phyloP scores from a whole-genome alignment of 164 flowering plant genomes.

The Saururus chinensis region DNA sequence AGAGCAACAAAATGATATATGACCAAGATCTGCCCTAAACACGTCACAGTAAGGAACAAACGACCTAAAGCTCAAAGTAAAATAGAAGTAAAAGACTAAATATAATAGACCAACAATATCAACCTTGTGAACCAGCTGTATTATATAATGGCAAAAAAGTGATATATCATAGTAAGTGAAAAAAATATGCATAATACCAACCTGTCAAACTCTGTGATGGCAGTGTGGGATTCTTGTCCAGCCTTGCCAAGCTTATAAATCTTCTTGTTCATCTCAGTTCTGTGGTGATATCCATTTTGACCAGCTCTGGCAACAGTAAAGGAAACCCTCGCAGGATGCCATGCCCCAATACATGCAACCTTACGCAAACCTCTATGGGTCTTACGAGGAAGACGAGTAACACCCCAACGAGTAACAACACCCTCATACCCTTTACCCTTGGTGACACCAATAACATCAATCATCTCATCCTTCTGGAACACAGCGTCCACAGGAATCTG shows the following conservation, averaged over 20 bases:
- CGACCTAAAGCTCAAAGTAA: no score
- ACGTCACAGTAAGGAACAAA: no score
- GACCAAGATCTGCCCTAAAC: no score
- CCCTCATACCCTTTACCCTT: conserved; percentile 12
- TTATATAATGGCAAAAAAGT: no score
- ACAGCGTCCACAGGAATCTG: conserved; percentile 56
- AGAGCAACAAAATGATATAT: no score
- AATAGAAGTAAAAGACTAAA: no score
- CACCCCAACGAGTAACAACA: conserved; percentile 11
- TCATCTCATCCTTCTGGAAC: conserved; percentile 75
- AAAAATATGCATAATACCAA: background rate
- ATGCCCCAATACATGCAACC: conserved; percentile 9
- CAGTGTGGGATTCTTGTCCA: conserved; percentile 4
- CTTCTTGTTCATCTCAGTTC: conserved; percentile 10
- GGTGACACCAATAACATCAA: conserved; percentile 46
- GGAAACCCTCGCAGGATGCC: conserved; percentile 12
- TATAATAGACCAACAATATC: background rate
- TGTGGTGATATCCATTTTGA: conserved; percentile 9
- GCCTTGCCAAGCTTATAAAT: conserved; percentile 8
- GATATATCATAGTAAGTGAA: background rate
- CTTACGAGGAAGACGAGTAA: conserved; percentile 7
- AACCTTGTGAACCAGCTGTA: background rate
- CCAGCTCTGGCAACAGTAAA: conserved; percentile 10
- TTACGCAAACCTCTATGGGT: conserved; percentile 7
- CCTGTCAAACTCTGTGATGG: conserved; percentile 9